Base-by-base conservation (phyloP, 2,329 filamentous ascomycete species). In the Calonectria naviculata region DNA sequence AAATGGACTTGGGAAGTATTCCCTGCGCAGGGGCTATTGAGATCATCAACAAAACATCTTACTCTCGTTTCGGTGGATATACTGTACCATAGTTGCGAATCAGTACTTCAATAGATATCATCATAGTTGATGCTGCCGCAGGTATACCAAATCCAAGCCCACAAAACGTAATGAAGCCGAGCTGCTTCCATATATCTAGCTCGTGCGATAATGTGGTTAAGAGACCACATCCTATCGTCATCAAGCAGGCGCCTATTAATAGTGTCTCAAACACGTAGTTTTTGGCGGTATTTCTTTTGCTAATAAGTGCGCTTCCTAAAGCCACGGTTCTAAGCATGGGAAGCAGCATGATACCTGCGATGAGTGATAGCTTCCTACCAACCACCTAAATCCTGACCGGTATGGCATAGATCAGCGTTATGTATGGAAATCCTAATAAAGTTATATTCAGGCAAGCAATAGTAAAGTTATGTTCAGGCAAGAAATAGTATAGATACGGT, bases 131-230 rank as follows among this genome's bases (percentile, higher is more conserved):
- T 2, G 84, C 83, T 1, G 87, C 81, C 2, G 87, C 85, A 3
- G 84, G 84, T 38, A 89, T 74, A 0, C 88, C 88, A 71, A 88
- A 89, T 0, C 88, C 88, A 34, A 90, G 77, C 4, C 88, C 88
- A n/a, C 88, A 80, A 65, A 90, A 86, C 0, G 83, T 82, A 63
- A 89, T 75, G 68, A 87, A 89, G 0, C 88, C 88, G 1, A 89
- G 78, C 5, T 85, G 80, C 73, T 86, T 89, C 2, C 82, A 76
- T 71, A 88, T 83, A 10, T 88, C 76, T 3, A 78, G 49, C 1
- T 71, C 74, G 21, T 76, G 66, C 8, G 76, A 71, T 0, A 79
- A 68, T 1, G 84, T 88, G 26, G 81, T 85, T 69, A 89, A 78
- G 3, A 89, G 79, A 3, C 82, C 87, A 52, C 85, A 87, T 2